Conservation (phyloP, 306 rosid species). For the Amphicarpaea edgeworthii region DNA sequence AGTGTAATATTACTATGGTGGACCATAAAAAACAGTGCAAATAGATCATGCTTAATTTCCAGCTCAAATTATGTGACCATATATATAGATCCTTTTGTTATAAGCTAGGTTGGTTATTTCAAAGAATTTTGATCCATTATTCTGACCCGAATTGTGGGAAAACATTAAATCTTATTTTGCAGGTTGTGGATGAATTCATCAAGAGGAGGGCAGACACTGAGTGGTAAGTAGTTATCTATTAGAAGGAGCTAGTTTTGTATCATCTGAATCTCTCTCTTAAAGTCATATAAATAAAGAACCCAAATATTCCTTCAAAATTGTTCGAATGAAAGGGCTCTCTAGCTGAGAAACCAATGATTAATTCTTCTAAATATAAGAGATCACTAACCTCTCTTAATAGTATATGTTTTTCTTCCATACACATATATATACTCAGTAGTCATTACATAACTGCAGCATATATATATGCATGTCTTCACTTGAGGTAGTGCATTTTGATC, state of each 20-base stretch:
- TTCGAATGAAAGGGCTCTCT: too few relatives aligned
- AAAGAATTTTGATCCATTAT: background rate
- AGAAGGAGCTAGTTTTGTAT: background rate
- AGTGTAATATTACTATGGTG: background rate
- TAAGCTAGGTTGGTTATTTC: slow-evolving; percentile 15
- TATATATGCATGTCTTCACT: background rate
- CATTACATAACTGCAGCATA: background rate
- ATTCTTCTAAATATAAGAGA: too few relatives aligned
- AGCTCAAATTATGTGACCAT: background rate
- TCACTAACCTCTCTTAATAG: too few relatives aligned
- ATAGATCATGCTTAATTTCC: slow-evolving; percentile 3
- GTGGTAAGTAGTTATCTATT: slow-evolving; percentile 66
- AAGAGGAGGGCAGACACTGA: slow-evolving; percentile 72
- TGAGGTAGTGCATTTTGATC: background rate
- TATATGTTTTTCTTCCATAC: too few relatives aligned
- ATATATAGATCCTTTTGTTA: background rate
- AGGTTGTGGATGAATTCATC: slow-evolving; percentile 88
- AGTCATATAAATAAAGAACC: background rate
- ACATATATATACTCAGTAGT: too few relatives aligned
- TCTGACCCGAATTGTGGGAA: slow-evolving; percentile 5
- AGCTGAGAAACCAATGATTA: too few relatives aligned
- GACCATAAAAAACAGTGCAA: background rate
- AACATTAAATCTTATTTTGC: slow-evolving; percentile 36
- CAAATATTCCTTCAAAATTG: too few relatives aligned
- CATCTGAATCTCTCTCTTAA: background rate